Base-by-base conservation (phyloP, 257 asterid genomes). In the Fraxinus americana region DNA sequence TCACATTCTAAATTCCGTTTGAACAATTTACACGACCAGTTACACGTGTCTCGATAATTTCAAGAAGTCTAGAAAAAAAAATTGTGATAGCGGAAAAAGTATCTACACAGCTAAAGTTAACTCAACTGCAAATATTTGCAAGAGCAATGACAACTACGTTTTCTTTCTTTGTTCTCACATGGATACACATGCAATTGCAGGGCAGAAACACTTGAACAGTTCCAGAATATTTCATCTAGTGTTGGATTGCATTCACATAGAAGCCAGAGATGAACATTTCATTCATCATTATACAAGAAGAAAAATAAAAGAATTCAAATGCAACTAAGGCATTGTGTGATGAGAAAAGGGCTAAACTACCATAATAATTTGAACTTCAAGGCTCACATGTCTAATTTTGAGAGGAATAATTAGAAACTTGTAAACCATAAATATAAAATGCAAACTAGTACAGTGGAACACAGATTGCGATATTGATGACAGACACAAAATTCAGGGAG, bases 281-380 rank as follows among this genome's bases (percentile, higher is more conserved):
- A 72, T 29, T 43, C 39, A 74, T 9, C 2, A 67, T 32, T 25
- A 12, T 29, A 61, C 35, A 61, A 61, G 7, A 61, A 61, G 19
- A 25, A 61, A 61, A 61, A 25, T 10, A 61, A 61, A 10, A 25
- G 68, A 45, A 21, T 21, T 79, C 72, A 3, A 71, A 83, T 8
- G 32, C 35, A 73, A 36, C 75, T 59, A 71, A 38, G 41, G 77
- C 38, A 70, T 74, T 16, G 16, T 57, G 21, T 70, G 75, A 52
- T 11, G 63, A 45, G 50, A 43, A 25, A 63, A 12, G 41, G 43
- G 50, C 19, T 67, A 35, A 67, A 71, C 13, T 69, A 41, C 29
- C 66, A 57, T 2, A 57, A 57, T 57, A 19, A 57, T 57, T n/a
- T 57, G 66, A 57, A 57, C 4, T 17, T 21, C 29, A 1, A 19